Evolutionary conservation across 1,139 yeast genomes (phyloP).

Genomic region (Geotrichum restrictum): DNA sequence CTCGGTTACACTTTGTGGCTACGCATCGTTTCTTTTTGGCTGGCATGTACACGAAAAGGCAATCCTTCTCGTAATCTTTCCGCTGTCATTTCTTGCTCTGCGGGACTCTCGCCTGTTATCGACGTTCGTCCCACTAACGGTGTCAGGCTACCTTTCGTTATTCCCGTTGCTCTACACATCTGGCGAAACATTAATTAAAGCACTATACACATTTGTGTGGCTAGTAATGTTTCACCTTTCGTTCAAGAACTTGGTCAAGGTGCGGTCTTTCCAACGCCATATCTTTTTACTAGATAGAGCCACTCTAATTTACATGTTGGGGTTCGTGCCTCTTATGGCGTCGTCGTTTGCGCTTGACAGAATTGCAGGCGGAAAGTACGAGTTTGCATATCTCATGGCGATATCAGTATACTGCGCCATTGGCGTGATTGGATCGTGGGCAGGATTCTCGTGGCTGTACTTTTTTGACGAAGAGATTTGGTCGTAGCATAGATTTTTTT

Average conservation of each 20-base stretch:
- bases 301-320: conserved; percentile 61
- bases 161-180: conserved; percentile 84
- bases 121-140: conserved; percentile 56
- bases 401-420: conserved; percentile 81
- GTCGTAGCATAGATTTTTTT: conserved; percentile 21
- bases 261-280: conserved; percentile 51
- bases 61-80: conserved; percentile 79
- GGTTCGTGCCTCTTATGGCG: conserved; percentile 62
- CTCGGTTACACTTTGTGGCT: conserved; percentile 82
- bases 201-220: conserved; percentile 81
- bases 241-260: conserved; percentile 60
- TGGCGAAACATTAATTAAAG: conserved; percentile 73
- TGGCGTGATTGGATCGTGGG: conserved; percentile 86
- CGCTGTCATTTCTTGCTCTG: conserved; percentile 73
- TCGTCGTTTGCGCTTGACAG: conserved; percentile 54
- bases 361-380: conserved; percentile 42
- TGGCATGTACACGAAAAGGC: conserved; percentile 99
- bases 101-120: conserved; percentile 63
- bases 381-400: conserved; percentile 75
- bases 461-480: conserved; percentile 48
- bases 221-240: conserved; percentile 70
- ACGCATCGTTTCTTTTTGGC: conserved; percentile 86
- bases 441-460: conserved; percentile 82
- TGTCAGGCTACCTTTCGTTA: conserved; percentile 81
- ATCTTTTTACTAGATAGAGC: conserved; percentile 68